Conservation (phyloP, 805 yeast species). For the Candida mattraensis region DNA sequence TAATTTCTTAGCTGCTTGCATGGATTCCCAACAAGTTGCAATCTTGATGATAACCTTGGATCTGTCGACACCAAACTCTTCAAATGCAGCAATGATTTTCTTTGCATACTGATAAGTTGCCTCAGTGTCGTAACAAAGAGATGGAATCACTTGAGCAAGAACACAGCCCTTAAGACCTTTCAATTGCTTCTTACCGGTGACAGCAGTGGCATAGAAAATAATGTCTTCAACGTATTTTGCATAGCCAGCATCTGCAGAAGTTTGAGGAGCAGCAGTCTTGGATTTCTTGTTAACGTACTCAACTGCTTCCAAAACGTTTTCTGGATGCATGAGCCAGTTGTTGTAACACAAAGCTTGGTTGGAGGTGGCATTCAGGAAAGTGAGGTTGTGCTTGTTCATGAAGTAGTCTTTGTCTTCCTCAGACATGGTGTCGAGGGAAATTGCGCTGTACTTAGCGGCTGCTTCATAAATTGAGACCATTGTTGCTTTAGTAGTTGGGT, state of each 20-base stretch:
- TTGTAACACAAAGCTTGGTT: conserved; percentile 26
- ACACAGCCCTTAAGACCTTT: conserved; percentile 21
- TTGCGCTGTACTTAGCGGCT: conserved; percentile 16
- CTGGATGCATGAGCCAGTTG: conserved; percentile 23
- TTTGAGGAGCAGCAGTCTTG: conserved; percentile 9
- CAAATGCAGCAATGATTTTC: conserved; percentile 30
- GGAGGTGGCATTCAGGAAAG: conserved; percentile 27
- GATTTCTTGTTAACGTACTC: conserved; percentile 11
- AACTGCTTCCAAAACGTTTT: conserved; percentile 21
- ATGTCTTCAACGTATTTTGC: conserved; percentile 18
- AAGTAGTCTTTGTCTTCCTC: conserved; percentile 19
- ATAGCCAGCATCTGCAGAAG: conserved; percentile 8
- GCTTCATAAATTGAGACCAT: conserved; percentile 11
- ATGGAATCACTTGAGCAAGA: conserved; percentile 29
- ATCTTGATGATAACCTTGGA: conserved; percentile 34
- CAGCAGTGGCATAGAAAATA: conserved; percentile 21
- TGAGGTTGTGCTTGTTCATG: conserved; percentile 7
- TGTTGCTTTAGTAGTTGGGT: too few species aligned
- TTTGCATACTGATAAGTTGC: conserved; percentile 26
- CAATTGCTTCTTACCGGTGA: conserved; percentile 24
- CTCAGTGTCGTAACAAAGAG: conserved; percentile 25
- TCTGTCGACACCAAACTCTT: conserved; percentile 31
- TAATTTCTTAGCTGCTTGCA: conserved; percentile 31
- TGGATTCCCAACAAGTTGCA: conserved; percentile 35
- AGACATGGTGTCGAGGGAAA: conserved; percentile 24